Evolutionary conservation across 345 rosid species (phyloP).

Genomic region (Syzygium jambos): DNA sequence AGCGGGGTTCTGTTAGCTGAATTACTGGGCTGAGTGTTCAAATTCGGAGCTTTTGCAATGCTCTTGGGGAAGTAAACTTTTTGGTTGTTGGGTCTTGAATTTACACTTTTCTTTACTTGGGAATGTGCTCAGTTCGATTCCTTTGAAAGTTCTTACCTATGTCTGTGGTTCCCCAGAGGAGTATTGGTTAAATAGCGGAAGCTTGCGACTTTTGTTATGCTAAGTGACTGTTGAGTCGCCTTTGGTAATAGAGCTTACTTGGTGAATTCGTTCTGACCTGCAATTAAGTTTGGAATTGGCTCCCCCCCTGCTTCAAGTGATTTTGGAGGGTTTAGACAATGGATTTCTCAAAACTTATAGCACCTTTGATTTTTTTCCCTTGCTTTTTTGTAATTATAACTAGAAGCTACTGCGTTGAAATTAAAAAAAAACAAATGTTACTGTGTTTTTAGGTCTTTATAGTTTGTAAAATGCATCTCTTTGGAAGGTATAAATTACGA

Average conservation of each 20-base stretch:
- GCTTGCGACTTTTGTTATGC: background rate
- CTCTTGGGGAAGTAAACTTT: background rate
- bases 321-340: background rate
- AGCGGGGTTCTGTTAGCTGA: background rate
- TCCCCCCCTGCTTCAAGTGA: background rate
- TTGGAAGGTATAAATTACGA: background rate
- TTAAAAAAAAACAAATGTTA: background rate
- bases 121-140: background rate
- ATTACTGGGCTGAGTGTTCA: background rate
- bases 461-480: background rate
- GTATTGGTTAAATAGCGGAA: background rate
- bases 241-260: background rate
- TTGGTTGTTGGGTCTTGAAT: background rate
- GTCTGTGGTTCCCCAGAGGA: background rate
- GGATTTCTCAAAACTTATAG: background rate
- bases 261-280: background rate
- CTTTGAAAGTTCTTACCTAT: background rate
- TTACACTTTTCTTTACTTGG: background rate
- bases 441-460: background rate
- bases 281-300: background rate
- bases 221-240: background rate
- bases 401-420: background rate
- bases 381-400: background rate
- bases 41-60: background rate
- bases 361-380: background rate